Conservation (phyloP, 345 rosid genomes). For the Psidium guajava region DNA sequence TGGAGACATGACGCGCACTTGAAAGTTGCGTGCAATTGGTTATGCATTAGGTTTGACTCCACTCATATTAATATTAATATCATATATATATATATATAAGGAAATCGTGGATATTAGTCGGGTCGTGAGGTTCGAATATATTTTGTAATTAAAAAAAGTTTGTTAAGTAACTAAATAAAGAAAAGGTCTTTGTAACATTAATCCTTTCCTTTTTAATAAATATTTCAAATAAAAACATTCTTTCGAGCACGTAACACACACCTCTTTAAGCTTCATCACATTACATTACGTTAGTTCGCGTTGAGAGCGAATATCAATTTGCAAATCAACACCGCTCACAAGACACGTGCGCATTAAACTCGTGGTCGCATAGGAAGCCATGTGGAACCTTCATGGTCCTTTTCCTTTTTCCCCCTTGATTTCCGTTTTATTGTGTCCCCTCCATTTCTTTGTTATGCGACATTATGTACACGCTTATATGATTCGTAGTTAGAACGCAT, state of each 20-base stretch:
- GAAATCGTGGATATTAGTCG: fast-evolving
- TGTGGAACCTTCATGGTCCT: not conserved
- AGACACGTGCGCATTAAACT: not conserved
- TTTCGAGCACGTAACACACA: not conserved
- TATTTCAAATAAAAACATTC: not conserved
- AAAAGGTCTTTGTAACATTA: no score
- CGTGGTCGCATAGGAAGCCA: not conserved
- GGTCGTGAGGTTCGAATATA: fast-evolving
- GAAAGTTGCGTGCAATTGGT: not conserved
- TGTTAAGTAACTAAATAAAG: not conserved
- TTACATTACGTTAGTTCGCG: not conserved
- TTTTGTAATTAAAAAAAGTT: fast-evolving
- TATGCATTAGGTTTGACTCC: no score
- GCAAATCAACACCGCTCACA: not conserved
- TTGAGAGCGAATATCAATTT: not conserved
- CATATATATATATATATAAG: no score
- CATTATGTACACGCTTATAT: not conserved
- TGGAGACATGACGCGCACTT: no score
- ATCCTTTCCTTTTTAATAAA: no score
- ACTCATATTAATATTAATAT: no score
- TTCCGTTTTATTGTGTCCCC: not conserved
- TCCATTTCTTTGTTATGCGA: not conserved
- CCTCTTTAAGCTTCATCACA: not conserved
- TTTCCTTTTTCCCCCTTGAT: not conserved
- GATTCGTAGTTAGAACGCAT: not conserved